Conservation (phyloP, 176 grass and related monocot genomes). For the Bolboschoenus planiculmis region DNA sequence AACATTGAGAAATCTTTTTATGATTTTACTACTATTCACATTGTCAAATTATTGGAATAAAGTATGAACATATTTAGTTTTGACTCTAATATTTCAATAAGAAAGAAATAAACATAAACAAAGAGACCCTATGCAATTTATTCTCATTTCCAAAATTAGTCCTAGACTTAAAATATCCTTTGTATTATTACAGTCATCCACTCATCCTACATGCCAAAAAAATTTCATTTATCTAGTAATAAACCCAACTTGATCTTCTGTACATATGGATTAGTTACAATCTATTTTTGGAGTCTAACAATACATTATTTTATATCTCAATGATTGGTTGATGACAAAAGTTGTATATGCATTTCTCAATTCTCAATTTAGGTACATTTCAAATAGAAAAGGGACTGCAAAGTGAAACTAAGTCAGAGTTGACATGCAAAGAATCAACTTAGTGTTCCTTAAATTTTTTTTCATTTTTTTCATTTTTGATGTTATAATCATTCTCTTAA, state of each 20-base stretch:
- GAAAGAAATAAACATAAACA: too few relatives aligned
- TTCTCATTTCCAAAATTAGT: too few relatives aligned
- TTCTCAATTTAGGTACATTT: neutral
- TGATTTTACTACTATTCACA: too few relatives aligned
- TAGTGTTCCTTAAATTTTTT: neutral
- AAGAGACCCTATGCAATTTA: neutral
- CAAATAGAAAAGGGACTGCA: neutral
- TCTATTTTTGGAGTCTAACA: neutral
- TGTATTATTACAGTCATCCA: too few relatives aligned
- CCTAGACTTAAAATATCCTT: too few relatives aligned
- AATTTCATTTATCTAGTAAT: too few relatives aligned
- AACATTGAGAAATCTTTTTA: neutral
- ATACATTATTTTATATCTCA: neutral
- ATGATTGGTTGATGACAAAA: neutral
- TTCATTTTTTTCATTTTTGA: too few relatives aligned
- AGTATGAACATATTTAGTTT: neutral
- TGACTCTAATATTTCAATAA: neutral
- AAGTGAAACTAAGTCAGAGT: neutral
- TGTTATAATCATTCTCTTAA: too few relatives aligned
- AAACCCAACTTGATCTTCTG: too few relatives aligned
- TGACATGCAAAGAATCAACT: neutral
- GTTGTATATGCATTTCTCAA: neutral
- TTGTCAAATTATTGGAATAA: neutral
- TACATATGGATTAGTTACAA: neutral
- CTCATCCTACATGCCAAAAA: too few relatives aligned